Base-by-base conservation (phyloP, 257 asterid species). In the Datura wrightii region DNA sequence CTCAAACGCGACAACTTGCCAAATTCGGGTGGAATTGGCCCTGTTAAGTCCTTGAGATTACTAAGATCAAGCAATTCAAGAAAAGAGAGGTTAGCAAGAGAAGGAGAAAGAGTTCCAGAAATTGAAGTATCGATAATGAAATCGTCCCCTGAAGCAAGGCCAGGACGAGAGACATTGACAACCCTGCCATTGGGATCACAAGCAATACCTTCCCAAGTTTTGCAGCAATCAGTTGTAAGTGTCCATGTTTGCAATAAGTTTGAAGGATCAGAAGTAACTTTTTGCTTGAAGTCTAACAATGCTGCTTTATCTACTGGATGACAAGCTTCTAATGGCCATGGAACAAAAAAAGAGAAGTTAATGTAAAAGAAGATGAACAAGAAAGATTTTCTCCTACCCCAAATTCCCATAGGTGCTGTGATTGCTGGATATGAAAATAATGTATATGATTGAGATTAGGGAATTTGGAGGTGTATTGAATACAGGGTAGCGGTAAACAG, bases 171-270 rank as follows among this genome's bases (percentile, higher is more conserved):
- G 79, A 93, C 13, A 42, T 82, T 92, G 11, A 88, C 82, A 9
- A 93, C 97, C 80, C 94, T 87, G 34, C 93, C 93, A 11, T 90
- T 65, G 55, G 58, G 9, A 24, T 88, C 90, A 44, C 97, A 94
- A 0, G 85, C 85, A 42, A 94, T 76, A 48, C 98, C 97, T 8
- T 86, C 91, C 97, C 97, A 94, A 5, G 83, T 5, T 10, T 52
- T 84, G 92, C 97, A 94, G 83, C 97, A 94, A 85, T 92, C 95
- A 11, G 89, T 90, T 76, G 87, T 41, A 2, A 93, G 86, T 34
- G 13, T 65, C 97, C 97, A 93, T 53, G 98, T 80, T n/a, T 79
- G 41, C 79, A 94, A 90, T 67, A 92, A 62, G 1, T 60, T 11
- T 8, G 85, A 87, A 10, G 97, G 94, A 79, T 94, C 97, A 6